Evolutionary conservation across 345 rosid species (phyloP).

Genomic region (Eucalyptus dawsonii): DNA sequence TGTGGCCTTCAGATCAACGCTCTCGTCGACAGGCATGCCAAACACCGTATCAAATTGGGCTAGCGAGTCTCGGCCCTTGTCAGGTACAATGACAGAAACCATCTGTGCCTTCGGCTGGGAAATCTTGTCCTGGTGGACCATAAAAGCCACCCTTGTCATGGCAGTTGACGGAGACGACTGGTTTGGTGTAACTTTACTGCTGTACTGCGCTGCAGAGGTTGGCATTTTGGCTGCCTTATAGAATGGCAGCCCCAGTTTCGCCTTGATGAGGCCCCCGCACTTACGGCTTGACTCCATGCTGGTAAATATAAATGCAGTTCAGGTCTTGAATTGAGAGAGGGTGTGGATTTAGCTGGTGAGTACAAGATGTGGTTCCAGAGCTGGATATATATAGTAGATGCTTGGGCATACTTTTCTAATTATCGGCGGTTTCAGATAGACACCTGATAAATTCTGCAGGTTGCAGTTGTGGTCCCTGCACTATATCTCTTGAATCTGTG

Average conservation of each 20-base stretch:
- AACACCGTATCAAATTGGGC: slow-evolving; percentile 12
- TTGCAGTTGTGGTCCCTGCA: slow-evolving; percentile 18
- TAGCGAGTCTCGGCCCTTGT: slow-evolving; percentile 1
- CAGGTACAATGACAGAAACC: slow-evolving; percentile 18
- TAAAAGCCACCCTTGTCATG: slow-evolving; percentile 1
- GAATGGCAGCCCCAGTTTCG: slow-evolving; percentile 26
- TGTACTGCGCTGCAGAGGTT: slow-evolving; percentile 6
- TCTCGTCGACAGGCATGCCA: slow-evolving; percentile 18
- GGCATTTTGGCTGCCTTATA: slow-evolving; percentile 13
- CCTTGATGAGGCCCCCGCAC: slow-evolving; percentile 43
- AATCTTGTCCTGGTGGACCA: slow-evolving; percentile 13
- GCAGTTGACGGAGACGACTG: slow-evolving; percentile 1
- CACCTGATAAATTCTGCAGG: neutral
- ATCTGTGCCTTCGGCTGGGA: slow-evolving; percentile 16
- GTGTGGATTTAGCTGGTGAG: neutral
- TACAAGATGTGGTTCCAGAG: neutral
- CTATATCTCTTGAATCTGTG: neutral
- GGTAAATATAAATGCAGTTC: neutral
- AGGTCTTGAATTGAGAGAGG: neutral
- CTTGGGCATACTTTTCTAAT: neutral
- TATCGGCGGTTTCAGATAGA: slow-evolving; percentile 8
- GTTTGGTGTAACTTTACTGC: slow-evolving; percentile 9
- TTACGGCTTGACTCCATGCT: slow-evolving; percentile 34
- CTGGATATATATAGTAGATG: slow-evolving; percentile 8
- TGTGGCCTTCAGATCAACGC: slow-evolving; percentile 35